Percentiles rank a stretch among this genome's conserved stretches.
Conservation (phyloP, 306 rosid species). For the Phaseolus lunatus region DNA sequence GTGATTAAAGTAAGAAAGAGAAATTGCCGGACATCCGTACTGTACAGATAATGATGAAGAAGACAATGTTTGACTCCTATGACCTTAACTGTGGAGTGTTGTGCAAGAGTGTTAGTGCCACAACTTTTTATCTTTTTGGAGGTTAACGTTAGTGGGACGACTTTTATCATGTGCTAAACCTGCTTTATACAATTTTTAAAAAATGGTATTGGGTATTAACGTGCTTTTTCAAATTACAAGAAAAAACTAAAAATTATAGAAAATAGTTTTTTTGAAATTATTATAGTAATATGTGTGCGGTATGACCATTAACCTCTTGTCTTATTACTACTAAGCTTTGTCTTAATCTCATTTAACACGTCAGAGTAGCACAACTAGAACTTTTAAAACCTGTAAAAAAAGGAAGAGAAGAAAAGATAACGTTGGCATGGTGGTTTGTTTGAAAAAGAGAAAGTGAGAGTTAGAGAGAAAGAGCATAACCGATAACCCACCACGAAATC, state of each 20-base stretch:
- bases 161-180: background rate
- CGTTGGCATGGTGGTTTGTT: background rate
- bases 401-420: background rate
- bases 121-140: background rate
- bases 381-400: background rate
- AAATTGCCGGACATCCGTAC: slow-evolving; percentile 42
- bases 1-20: background rate
- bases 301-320: background rate
- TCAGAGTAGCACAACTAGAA: slow-evolving; percentile 38
- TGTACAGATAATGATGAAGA: slow-evolving; percentile 14
- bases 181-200: background rate
- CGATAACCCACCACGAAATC: slow-evolving; percentile 26
- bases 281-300: background rate
- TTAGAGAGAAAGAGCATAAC: background rate
- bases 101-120: background rate
- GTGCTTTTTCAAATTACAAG: background rate
- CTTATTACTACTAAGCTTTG: slow-evolving; percentile 32
- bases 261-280: background rate
- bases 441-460: slow-evolving; percentile 31
- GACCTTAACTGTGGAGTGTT: slow-evolving; percentile 19
- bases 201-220: background rate
- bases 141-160: slow-evolving; percentile 3
- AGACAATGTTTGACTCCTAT: slow-evolving; percentile 25
- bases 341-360: slow-evolving; percentile 25
- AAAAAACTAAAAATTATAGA: too few relatives aligned